These are phyloP conservation scores for Cladorrhinum sp. DNA, from an alignment of 2,329 filamentous ascomycete species.

Conservation along the genomic window DNA sequence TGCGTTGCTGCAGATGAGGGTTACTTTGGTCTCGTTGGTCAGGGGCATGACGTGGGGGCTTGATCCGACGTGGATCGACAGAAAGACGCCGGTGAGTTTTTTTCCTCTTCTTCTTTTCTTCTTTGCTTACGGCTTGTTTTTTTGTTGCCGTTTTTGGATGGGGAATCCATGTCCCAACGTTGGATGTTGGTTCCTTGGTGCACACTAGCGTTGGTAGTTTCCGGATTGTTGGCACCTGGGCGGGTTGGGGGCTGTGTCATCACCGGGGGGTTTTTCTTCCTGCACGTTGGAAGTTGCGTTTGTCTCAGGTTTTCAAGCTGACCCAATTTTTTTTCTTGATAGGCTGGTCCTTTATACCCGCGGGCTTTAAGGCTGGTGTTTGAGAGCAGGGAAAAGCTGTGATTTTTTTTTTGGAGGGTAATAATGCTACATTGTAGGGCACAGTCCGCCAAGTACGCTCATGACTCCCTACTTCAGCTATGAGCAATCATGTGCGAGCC, in stretches of 20 bases:
- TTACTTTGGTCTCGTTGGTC: conserved; percentile 16
- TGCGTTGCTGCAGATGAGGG: conserved; percentile 18
- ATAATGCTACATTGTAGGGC: neutral
- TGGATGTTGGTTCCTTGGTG: neutral
- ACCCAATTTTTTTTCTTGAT: neutral
- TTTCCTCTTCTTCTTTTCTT: neutral
- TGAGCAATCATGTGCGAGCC: neutral
- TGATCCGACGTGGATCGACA: conserved; percentile 19
- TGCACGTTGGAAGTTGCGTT: neutral
- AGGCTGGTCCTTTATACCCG: conserved; percentile 22
- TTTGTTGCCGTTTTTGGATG: neutral
- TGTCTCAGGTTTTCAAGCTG: neutral
- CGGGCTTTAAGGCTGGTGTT: conserved; percentile 16
- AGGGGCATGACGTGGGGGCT: conserved; percentile 13
- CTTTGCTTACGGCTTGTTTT: neutral
- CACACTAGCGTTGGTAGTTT: neutral
- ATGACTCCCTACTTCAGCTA: no score
- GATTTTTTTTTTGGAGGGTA: neutral
- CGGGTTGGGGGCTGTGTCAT: neutral
- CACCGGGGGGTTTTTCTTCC: no score
- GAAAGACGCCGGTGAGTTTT: conserved; percentile 18
- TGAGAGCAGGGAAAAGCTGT: conserved; percentile 4
- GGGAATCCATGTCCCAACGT: neutral
- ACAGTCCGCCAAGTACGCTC: neutral
- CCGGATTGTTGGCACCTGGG: neutral